Percentiles rank a stretch among this genome's conserved stretches.
These are phyloP conservation scores for Cucumis cinereus DNA, from an alignment of 306 rosid genomes.

Conservation along the genomic window DNA sequence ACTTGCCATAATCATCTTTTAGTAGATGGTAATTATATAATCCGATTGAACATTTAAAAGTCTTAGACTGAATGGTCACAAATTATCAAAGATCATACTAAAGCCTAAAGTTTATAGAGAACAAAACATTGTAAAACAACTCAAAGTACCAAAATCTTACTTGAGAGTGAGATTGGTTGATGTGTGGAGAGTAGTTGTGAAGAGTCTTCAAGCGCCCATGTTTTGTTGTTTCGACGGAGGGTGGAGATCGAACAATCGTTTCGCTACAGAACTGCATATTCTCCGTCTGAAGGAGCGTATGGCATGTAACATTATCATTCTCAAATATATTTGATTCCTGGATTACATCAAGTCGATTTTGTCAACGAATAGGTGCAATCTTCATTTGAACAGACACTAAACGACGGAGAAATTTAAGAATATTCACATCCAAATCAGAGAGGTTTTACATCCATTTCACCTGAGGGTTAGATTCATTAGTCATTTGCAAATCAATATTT, in stretches of 20 bases:
- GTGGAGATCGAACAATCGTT: slow-evolving; percentile 26
- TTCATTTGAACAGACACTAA: background rate
- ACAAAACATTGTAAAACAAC: background rate
- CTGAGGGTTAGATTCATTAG: slow-evolving; percentile 20
- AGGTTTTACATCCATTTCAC: background rate
- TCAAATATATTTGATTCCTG: background rate
- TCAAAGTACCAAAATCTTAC: slow-evolving; percentile 20
- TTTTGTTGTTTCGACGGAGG: slow-evolving; percentile 31
- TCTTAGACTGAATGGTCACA: background rate
- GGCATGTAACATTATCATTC: slow-evolving; percentile 6
- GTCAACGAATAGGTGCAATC: background rate
- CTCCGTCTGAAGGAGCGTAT: slow-evolving; percentile 24
- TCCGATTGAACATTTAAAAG: background rate
- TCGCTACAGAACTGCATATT: slow-evolving; percentile 24
- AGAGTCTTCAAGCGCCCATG: slow-evolving; percentile 35
- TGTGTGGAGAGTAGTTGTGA: slow-evolving; percentile 21
- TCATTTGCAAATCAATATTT: slow-evolving; percentile 14
- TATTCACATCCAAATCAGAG: background rate
- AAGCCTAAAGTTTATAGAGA: background rate
- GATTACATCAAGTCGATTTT: background rate
- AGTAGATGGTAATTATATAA: background rate
- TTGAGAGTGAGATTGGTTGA: slow-evolving; percentile 36
- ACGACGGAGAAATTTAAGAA: background rate
- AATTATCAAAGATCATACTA: background rate
- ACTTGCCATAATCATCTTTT: background rate